These are phyloP conservation scores for Tuber aestivum DNA, from an alignment of 495 filamentous ascomycete species.

Conservation along the genomic window DNA sequence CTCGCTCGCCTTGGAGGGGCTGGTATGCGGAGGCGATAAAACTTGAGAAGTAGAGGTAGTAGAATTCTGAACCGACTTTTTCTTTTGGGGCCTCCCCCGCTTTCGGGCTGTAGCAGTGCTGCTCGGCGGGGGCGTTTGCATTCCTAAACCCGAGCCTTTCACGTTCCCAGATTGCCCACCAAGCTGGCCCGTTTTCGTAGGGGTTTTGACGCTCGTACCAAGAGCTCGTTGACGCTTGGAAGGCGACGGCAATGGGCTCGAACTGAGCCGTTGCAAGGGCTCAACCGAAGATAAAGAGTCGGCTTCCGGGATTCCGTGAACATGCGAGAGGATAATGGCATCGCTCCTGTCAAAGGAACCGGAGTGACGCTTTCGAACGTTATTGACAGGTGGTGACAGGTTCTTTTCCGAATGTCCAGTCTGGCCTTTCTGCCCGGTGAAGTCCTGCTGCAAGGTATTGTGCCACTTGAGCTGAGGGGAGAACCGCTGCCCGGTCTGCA, in stretches of 20 bases:
- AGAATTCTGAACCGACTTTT: slow-evolving; percentile 17
- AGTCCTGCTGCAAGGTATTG: slow-evolving; percentile 41
- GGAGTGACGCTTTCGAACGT: slow-evolving; percentile 28
- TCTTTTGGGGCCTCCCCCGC: slow-evolving; percentile 37
- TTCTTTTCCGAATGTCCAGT: background rate
- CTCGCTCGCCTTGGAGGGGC: slow-evolving; percentile 27
- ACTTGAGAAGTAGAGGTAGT: slow-evolving; percentile 13
- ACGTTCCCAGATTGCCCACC: slow-evolving; percentile 18
- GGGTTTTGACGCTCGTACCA: slow-evolving; percentile 26
- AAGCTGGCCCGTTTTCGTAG: slow-evolving; percentile 21
- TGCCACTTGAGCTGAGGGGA: slow-evolving; percentile 42
- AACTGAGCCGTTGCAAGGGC: slow-evolving; percentile 31
- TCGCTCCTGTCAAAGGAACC: slow-evolving; percentile 31
- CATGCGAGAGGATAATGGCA: slow-evolving; percentile 36
- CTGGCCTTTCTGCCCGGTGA: slow-evolving; percentile 23
- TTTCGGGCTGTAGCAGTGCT: slow-evolving; percentile 36
- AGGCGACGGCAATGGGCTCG: slow-evolving; percentile 33
- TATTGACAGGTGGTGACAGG: slow-evolving; percentile 5
- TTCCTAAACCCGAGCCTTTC: slow-evolving; percentile 34
- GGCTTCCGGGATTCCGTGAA: slow-evolving; percentile 25
- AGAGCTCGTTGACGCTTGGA: slow-evolving; percentile 31
- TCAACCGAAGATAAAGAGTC: slow-evolving; percentile 30
- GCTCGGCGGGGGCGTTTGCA: slow-evolving; percentile 42
- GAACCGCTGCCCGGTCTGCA: slow-evolving; percentile 27
- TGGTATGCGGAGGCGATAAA: slow-evolving; percentile 23